Percentiles rank a stretch among this genome's conserved stretches.
Evolutionary conservation across 495 filamentous ascomycete species (phyloP).

Genomic region (Aspergillus ostianus): DNA sequence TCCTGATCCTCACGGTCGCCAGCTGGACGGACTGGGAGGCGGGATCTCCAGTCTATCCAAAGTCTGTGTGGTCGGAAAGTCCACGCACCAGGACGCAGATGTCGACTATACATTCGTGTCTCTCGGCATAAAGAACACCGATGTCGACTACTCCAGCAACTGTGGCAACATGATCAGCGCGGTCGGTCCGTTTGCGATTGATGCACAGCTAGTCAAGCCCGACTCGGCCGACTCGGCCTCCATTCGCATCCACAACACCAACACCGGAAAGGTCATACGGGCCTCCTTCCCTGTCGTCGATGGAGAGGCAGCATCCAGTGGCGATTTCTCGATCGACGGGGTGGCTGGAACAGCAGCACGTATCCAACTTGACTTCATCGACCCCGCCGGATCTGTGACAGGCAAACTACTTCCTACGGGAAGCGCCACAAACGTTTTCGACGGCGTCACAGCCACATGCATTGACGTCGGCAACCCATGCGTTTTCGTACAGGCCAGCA

Average conservation of each 20-base stretch:
- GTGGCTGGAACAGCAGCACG: conserved; percentile 58
- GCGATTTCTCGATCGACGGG: conserved; percentile 65
- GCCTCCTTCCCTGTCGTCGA: conserved; percentile 48
- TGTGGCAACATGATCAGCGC: conserved; percentile 72
- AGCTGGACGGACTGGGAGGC: conserved; percentile 71
- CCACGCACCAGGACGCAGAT: conserved; percentile 51
- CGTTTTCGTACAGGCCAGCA: conserved; percentile 57
- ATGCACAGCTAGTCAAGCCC: conserved; percentile 45
- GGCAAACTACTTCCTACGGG: conserved; percentile 66
- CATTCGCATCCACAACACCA: conserved; percentile 55
- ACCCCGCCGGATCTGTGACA: conserved; percentile 67
- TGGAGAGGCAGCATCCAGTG: conserved; percentile 48
- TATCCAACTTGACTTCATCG: conserved; percentile 61
- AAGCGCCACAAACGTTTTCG: conserved; percentile 50
- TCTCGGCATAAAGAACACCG: conserved; percentile 57
- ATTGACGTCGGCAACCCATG: conserved; percentile 70
- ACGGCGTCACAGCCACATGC: conserved; percentile 50
- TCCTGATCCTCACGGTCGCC: conserved; percentile 65
- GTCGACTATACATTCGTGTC: conserved; percentile 73
- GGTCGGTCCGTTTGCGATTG: conserved; percentile 64
- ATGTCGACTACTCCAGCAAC: conserved; percentile 65
- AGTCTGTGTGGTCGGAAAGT: conserved; percentile 59
- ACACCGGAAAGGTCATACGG: conserved; percentile 50
- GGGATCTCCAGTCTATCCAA: conserved; percentile 70
- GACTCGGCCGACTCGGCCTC: conserved; percentile 11